Base-by-base conservation (phyloP, 257 asterid species). In the Fraxinus americana region DNA sequence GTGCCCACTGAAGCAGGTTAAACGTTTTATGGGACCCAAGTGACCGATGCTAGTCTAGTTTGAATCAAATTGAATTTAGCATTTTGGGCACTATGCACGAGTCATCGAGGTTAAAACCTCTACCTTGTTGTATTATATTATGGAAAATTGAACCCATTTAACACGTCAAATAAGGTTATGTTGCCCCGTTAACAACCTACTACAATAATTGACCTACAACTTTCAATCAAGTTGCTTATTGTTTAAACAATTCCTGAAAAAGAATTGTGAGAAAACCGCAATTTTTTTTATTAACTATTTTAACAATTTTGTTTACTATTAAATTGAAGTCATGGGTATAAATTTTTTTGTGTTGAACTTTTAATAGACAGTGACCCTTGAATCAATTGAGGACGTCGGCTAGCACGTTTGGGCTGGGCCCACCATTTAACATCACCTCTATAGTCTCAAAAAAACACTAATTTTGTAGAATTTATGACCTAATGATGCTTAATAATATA, bases 351-450 rank as follows among this genome's bases (percentile, higher is more conserved):
- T 6, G 25, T 17, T 65, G 19, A 69, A 30, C 66, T 78, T 69
- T 59, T 36, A 29, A 16, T 19, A 4, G 89, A 85, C 32, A 59
- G 70, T 5, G 88, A 88, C 88, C 74, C 59, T 27, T 30, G 21
- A 74, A 74, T 82, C 78, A 80, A 79, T 74, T 77, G 35, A 76
- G 73, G 30, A 78, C 86, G 89, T 85, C 74, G 81, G 80, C 34
- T 76, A 65, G 80, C 74, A 68, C 54, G 21, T 9, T 54, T 67
- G 74, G 72, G 23, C 73, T 61, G 83, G 90, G 43, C 88, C 88
- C 71, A 76, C 76, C 57, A 70, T 77, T 81, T 74, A 38, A 73
- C 50, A 79, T 70, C 82, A 77, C 70, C 73, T 57, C 69, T 79
- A 71, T 67, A 75, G 61, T 52, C 80, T 52, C n/a, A 29, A 10